Percentiles rank a stretch among this genome's conserved stretches.
Conservation (phyloP, 2,329 filamentous ascomycete species). For the Pseudogymnoascus sp. region DNA sequence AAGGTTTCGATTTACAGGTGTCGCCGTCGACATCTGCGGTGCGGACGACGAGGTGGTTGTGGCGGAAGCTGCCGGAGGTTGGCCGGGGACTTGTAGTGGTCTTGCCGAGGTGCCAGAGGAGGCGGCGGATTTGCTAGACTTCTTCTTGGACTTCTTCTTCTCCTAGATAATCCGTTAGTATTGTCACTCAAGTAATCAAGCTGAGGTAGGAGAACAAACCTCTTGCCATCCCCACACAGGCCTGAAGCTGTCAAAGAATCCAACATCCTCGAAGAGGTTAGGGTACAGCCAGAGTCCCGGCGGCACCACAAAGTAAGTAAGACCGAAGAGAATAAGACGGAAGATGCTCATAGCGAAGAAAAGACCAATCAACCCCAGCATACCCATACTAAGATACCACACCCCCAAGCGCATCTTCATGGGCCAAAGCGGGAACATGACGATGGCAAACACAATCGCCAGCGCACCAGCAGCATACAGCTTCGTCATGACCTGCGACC, state of each 20-base stretch:
- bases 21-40: slow-evolving; percentile 28
- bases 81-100: slow-evolving; percentile 23
- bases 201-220: slow-evolving; percentile 42
- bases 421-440: slow-evolving; percentile 96
- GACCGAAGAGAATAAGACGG: slow-evolving; percentile 84
- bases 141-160: slow-evolving; percentile 31
- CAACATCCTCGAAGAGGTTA: slow-evolving; percentile 96
- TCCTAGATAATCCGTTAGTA: slow-evolving; percentile 18
- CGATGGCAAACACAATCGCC: slow-evolving; percentile 73
- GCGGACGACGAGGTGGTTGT: slow-evolving; percentile 30
- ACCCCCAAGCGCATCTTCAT: slow-evolving; percentile 83
- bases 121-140: slow-evolving; percentile 24
- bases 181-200: background rate
- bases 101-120: slow-evolving; percentile 22
- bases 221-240: slow-evolving; percentile 98
- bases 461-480: slow-evolving; percentile 81
- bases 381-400: slow-evolving; percentile 94
- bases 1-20: slow-evolving; percentile 31
- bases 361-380: slow-evolving; percentile 78
- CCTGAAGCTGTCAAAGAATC: slow-evolving; percentile 94
- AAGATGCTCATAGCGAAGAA: slow-evolving; percentile 99
- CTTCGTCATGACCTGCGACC: slow-evolving; percentile 87
- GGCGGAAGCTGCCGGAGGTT: slow-evolving; percentile 26
- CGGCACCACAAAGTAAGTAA: slow-evolving; percentile 76
- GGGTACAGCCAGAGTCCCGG: slow-evolving; percentile 98